Conservation (phyloP, 2,329 filamentous ascomycete species). For the Colletotrichum sp. region DNA sequence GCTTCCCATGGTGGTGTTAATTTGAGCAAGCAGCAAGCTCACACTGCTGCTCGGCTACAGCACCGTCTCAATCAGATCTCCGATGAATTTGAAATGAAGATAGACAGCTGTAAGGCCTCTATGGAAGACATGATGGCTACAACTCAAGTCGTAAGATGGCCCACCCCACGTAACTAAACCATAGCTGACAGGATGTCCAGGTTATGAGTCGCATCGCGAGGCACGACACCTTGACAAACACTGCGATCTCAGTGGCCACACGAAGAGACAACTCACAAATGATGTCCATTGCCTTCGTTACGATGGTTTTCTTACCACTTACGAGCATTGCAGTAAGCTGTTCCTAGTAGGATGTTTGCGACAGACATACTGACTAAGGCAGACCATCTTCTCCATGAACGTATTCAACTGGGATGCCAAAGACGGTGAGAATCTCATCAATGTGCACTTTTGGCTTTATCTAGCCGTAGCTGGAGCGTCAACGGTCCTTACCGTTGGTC, state of each 20-base stretch:
- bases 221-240: not conserved
- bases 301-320: not conserved
- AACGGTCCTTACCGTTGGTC: not conserved
- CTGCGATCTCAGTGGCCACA: not conserved
- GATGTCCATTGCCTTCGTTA: not conserved
- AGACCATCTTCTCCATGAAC: not conserved
- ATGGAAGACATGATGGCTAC: not conserved
- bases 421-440: not conserved
- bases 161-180: not conserved
- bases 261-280: not conserved
- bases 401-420: not conserved
- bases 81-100: not conserved
- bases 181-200: not conserved
- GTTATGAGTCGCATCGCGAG: not conserved
- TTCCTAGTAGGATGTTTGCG: accelerated
- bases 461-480: not conserved
- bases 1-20: not conserved
- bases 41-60: not conserved
- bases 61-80: not conserved
- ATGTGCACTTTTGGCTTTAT: not conserved
- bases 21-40: not conserved
- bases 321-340: not conserved
- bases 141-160: not conserved
- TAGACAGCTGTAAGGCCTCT: not conserved
- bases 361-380: not conserved